These are phyloP conservation scores for Candida tammaniensis DNA, from an alignment of 805 yeast genomes.

Conservation along the genomic window DNA sequence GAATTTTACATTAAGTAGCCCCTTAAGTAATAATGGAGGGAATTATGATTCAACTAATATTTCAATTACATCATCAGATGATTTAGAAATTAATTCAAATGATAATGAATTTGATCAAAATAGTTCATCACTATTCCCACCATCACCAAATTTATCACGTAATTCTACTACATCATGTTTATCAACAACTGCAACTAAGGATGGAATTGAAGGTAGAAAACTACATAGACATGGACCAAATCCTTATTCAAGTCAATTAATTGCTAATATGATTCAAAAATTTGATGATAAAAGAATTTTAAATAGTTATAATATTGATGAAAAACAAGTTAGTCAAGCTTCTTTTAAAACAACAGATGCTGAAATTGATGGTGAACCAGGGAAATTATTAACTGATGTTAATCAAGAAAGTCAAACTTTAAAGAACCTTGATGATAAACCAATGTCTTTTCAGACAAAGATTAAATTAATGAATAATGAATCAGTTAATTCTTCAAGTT, in stretches of 20 bases:
- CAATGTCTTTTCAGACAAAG: slow-evolving; percentile 45
- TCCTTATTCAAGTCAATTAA: slow-evolving; percentile 30
- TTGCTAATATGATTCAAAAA: slow-evolving; percentile 15
- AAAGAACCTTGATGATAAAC: slow-evolving; percentile 16
- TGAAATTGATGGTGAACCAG: slow-evolving; percentile 26
- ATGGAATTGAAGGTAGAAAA: slow-evolving; percentile 66
- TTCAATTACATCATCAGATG: slow-evolving; percentile 18
- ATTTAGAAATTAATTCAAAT: slow-evolving; percentile 1
- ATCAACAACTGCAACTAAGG: slow-evolving; percentile 74
- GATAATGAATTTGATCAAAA: slow-evolving; percentile 4
- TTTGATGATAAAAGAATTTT: slow-evolving; percentile 1
- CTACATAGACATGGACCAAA: slow-evolving; percentile 44
- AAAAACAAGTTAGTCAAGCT: slow-evolving; percentile 13
- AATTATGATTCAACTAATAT: slow-evolving; percentile 5
- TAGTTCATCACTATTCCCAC: slow-evolving; percentile 9
- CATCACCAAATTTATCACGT: slow-evolving; percentile 59
- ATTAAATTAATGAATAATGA: slow-evolving; percentile 33
- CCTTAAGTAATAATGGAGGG: too few species aligned
- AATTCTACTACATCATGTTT: slow-evolving; percentile 62
- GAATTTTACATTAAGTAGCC: slow-evolving; percentile 1
- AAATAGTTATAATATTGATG: not conserved
- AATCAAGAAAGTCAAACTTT: slow-evolving; percentile 7
- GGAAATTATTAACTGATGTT: slow-evolving; percentile 3
- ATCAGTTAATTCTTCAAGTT: too few species aligned
- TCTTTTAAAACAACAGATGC: slow-evolving; percentile 28